Conservation (phyloP, 257 asterid genomes). For the Primulina tabacum region DNA sequence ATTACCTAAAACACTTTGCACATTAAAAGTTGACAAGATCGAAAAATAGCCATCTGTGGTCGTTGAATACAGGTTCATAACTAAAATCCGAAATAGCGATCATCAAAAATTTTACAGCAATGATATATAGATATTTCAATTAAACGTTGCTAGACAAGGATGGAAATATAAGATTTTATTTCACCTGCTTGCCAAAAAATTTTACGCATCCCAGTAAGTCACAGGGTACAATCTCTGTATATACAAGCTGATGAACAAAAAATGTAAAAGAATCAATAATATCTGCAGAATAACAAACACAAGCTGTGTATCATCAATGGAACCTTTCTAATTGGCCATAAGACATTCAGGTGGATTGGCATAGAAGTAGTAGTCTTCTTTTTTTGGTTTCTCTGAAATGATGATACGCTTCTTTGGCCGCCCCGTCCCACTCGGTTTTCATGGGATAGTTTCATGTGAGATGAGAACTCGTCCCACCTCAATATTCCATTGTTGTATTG, state of each 20-base stretch:
- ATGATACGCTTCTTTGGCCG: conserved; percentile 22
- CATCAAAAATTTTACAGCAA: no score
- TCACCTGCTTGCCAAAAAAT: neutral
- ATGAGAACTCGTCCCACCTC: conserved; percentile 34
- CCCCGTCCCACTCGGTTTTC: conserved; percentile 34
- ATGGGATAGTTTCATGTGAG: conserved; percentile 28
- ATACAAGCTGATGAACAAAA: neutral
- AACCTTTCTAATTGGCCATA: conserved; percentile 19
- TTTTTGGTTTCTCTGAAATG: conserved; percentile 31
- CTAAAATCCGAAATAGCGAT: neutral
- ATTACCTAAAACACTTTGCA: no score
- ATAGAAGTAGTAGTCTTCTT: conserved; percentile 37
- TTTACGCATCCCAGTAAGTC: neutral
- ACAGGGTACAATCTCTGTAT: neutral
- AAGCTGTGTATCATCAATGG: conserved; percentile 1
- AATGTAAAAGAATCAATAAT: neutral
- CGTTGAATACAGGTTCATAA: neutral
- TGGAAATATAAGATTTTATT: neutral
- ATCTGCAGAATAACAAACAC: neutral
- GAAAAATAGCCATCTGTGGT: no score
- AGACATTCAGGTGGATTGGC: conserved; percentile 37
- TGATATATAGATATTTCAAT: neutral
- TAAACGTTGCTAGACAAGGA: neutral
- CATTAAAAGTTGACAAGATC: no score
- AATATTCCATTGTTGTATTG: conserved; percentile 24